Conservation (phyloP, 495 filamentous ascomycete genomes). For the Lasiosphaeria miniovina region DNA sequence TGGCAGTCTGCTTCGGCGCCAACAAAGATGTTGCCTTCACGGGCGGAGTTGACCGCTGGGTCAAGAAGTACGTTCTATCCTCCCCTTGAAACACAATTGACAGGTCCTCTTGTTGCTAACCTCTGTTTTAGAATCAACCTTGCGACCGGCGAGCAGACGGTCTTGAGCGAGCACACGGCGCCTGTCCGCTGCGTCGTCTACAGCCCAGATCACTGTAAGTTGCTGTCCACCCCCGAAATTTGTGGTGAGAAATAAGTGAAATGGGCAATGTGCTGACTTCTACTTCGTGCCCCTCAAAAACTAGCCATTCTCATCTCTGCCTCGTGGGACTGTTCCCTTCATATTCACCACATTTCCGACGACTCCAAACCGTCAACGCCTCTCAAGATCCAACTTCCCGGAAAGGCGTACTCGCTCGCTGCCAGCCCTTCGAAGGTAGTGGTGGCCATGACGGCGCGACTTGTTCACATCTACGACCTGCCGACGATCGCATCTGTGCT, state of each 20-base stretch:
- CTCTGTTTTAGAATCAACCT: conserved; percentile 63
- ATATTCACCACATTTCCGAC: conserved; percentile 64
- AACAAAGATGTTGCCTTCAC: conserved; percentile 78
- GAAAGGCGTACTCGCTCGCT: conserved; percentile 84
- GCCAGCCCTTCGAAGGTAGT: conserved; percentile 79
- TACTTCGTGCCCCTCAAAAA: conserved; percentile 12
- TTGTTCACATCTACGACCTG: conserved; percentile 90
- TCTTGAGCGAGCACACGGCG: conserved; percentile 72
- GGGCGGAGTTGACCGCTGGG: conserved; percentile 80
- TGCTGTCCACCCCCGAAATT: not conserved
- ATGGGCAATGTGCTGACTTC: not conserved
- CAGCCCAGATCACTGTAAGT: conserved; percentile 65
- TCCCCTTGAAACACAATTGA: not conserved
- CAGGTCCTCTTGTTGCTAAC: not conserved
- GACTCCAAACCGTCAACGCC: conserved; percentile 36
- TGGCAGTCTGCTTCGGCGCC: conserved; percentile 88
- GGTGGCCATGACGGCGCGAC: conserved; percentile 90
- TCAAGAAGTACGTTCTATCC: conserved; percentile 56
- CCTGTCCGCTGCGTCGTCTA: conserved; percentile 83
- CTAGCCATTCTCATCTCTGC: conserved; percentile 71
- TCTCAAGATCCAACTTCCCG: conserved; percentile 64
- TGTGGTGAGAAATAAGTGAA: not conserved
- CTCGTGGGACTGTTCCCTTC: conserved; percentile 89
- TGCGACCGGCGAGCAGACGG: conserved; percentile 63
- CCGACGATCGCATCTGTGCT: conserved; percentile 58